Percentiles rank a stretch among this genome's conserved stretches.
phyloP scores from a whole-genome alignment of 2,329 filamentous ascomycete genomes.

The Pezicula radicicola region DNA sequence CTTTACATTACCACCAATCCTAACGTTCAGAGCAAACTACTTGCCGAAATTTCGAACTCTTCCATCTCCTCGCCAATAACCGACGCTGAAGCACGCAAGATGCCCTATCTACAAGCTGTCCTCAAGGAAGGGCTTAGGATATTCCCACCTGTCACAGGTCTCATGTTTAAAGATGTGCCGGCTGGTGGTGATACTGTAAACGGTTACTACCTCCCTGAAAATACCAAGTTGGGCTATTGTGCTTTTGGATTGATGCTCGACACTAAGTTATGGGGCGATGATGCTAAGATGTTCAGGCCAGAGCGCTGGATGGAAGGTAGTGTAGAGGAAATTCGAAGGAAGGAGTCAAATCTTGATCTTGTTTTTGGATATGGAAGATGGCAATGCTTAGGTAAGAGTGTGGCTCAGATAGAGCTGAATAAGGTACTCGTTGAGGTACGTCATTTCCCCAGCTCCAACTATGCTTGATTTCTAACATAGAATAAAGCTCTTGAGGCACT shows the following conservation, averaged over 20 bases:
- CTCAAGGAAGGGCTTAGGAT: conserved; percentile 46
- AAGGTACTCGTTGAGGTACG: conserved; percentile 27
- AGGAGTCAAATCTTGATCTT: conserved; percentile 36
- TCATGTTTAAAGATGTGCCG: conserved; percentile 12
- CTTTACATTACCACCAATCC: conserved; percentile 5
- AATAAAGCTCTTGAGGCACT: background rate
- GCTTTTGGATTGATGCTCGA: conserved; percentile 33
- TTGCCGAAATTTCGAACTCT: conserved; percentile 1
- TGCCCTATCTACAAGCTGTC: conserved; percentile 46
- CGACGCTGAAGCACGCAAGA: conserved; percentile 33
- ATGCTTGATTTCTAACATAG: too few species aligned
- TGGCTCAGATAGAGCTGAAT: conserved; percentile 29
- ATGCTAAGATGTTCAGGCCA: conserved; percentile 39
- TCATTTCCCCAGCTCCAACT: background rate
- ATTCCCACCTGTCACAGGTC: conserved; percentile 36
- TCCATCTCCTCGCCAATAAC: conserved; percentile 20
- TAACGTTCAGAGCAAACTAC: background rate
- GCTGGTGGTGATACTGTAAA: conserved; percentile 2
- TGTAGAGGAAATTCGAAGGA: conserved; percentile 25
- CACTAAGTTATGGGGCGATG: conserved; percentile 32
- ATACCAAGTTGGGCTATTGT: conserved; percentile 6
- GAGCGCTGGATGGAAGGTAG: conserved; percentile 36
- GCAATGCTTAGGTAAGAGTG: conserved; percentile 28
- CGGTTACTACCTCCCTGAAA: conserved; percentile 10
- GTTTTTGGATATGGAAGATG: conserved; percentile 29